Percentiles rank a stretch among this genome's conserved stretches.
Evolutionary conservation across 208 protist species (phyloP).

Genomic region (Leishmania lainsoni): DNA sequence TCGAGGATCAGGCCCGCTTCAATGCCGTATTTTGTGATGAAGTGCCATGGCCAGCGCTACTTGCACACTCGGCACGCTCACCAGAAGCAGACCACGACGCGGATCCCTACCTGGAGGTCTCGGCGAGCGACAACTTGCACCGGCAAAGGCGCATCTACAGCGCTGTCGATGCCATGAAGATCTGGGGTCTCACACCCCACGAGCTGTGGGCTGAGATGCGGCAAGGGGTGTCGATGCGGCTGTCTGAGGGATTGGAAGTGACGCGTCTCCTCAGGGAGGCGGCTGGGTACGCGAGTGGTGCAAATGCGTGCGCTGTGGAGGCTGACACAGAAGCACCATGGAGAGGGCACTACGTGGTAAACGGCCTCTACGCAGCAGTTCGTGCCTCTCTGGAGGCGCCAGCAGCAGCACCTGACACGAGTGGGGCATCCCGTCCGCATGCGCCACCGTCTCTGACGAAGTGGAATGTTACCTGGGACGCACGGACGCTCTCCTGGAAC

Average conservation of each 20-base stretch:
- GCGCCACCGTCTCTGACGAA: constrained; percentile 3
- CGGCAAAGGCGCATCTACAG: constrained; percentile 20
- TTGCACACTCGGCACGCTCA: constrained; percentile 5
- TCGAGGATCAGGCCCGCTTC: constrained; percentile 31
- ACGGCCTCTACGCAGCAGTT: constrained; percentile 26
- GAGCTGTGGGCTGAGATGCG: constrained; percentile 22
- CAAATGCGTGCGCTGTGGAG: background rate
- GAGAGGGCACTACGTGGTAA: constrained; percentile 31
- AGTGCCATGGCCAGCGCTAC: constrained; percentile 15
- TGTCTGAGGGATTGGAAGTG: constrained; percentile 22
- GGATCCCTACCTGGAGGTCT: background rate
- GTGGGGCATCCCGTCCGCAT: background rate
- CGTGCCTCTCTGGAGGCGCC: constrained; percentile 4
- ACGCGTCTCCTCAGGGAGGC: constrained; percentile 1
- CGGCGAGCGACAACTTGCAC: background rate
- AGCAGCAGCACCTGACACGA: background rate
- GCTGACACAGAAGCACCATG: constrained; percentile 6
- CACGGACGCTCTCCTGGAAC: constrained; percentile 47
- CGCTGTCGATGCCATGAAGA: constrained; percentile 27
- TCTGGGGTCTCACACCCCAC: constrained; percentile 17
- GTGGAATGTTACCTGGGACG: constrained; percentile 49
- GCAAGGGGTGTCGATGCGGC: constrained; percentile 24
- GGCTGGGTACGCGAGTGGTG: background rate
- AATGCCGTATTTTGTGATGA: constrained; percentile 28
- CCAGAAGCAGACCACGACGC: constrained; percentile 1